Conservation (phyloP, 805 yeast genomes). For the Ogataea nakhonphanomensis region DNA sequence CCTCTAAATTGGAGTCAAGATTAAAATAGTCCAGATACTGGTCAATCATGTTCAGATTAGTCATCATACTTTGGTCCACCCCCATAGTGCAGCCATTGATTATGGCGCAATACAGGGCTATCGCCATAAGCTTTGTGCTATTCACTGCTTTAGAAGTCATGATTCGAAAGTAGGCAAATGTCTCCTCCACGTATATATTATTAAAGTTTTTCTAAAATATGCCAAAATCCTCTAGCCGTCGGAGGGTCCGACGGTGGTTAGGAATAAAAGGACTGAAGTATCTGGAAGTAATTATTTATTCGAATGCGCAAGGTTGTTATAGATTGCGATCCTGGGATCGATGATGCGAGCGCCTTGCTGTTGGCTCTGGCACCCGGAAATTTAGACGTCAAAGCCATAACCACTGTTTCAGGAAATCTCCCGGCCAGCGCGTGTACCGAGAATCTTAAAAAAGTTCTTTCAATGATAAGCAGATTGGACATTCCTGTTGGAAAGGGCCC, state of each 20-base stretch:
- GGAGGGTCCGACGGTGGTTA: slow-evolving; percentile 11
- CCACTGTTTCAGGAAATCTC: slow-evolving; percentile 29
- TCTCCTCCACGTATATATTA: too few species aligned
- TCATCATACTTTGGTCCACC: slow-evolving; percentile 28
- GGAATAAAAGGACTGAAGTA: not conserved
- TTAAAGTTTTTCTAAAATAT: not conserved
- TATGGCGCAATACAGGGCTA: slow-evolving; percentile 24
- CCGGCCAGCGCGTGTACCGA: slow-evolving; percentile 22
- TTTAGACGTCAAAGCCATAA: slow-evolving; percentile 26
- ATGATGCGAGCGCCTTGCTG: slow-evolving; percentile 26
- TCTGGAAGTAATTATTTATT: not conserved
- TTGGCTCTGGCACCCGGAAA: slow-evolving; percentile 24
- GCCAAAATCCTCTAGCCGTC: slow-evolving; percentile 1
- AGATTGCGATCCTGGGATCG: slow-evolving; percentile 31
- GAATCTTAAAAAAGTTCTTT: slow-evolving; percentile 21
- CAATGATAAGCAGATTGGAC: slow-evolving; percentile 19
- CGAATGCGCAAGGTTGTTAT: slow-evolving; percentile 20
- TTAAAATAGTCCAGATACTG: slow-evolving; percentile 24
- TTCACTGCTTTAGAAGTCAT: slow-evolving; percentile 7
- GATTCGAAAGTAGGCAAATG: not conserved
- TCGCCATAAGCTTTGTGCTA: slow-evolving; percentile 20
- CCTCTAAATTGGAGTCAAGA: slow-evolving; percentile 23
- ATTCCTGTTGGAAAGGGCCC: slow-evolving; percentile 29
- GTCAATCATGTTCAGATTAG: slow-evolving; percentile 26
- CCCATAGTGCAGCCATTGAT: slow-evolving; percentile 29